phyloP scores from a whole-genome alignment of 768 basidiomycete genomes.

The Asterophora lycoperdoides region DNA sequence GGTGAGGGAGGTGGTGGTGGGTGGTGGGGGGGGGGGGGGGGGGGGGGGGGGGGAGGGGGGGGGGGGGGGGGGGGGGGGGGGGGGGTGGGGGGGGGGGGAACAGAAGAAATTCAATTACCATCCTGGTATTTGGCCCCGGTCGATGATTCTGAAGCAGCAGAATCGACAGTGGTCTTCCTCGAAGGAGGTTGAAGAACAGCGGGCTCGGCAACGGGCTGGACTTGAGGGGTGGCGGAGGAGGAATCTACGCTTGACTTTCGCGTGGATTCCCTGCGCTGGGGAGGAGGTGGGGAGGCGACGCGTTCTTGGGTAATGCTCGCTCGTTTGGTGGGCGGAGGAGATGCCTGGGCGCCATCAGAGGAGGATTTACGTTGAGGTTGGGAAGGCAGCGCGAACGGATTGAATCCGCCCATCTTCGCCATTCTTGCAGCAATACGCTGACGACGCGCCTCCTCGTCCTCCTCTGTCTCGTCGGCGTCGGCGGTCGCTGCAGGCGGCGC shows the following conservation, averaged over 20 bases:
- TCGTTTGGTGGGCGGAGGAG: constrained; percentile 8
- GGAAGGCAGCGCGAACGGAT: constrained; percentile 38
- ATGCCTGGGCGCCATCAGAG: constrained; percentile 12
- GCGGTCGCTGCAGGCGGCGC: not conserved
- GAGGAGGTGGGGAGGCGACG: constrained; percentile 5
- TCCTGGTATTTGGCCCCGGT: constrained; percentile 14
- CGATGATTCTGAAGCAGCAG: not conserved
- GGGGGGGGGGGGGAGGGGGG: too few species aligned
- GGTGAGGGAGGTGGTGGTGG: too few species aligned
- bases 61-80: too few species aligned
- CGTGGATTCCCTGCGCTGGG: constrained; percentile 7
- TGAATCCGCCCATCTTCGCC: constrained; percentile 68
- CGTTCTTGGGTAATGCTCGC: constrained; percentile 10
- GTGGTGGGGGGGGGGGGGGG: too few species aligned
- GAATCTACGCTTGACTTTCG: constrained; percentile 1
- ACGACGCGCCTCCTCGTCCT: constrained; percentile 52
- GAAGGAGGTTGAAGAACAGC: not conserved
- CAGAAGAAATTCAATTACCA: constrained; percentile 22
- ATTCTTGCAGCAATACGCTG: constrained; percentile 58
- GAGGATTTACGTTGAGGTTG: constrained; percentile 20
- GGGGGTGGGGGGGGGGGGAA: too few species aligned
- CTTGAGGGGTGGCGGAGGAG: not conserved
- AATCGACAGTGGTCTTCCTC: constrained; percentile 8
- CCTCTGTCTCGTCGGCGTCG: constrained; percentile 32
- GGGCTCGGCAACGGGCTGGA: not conserved